A percentile compares a stretch with the other conserved stretches of the same genome.
Evolutionary conservation across 2,329 filamentous ascomycete species (phyloP).

Genomic region (Talaromyces sp.): DNA sequence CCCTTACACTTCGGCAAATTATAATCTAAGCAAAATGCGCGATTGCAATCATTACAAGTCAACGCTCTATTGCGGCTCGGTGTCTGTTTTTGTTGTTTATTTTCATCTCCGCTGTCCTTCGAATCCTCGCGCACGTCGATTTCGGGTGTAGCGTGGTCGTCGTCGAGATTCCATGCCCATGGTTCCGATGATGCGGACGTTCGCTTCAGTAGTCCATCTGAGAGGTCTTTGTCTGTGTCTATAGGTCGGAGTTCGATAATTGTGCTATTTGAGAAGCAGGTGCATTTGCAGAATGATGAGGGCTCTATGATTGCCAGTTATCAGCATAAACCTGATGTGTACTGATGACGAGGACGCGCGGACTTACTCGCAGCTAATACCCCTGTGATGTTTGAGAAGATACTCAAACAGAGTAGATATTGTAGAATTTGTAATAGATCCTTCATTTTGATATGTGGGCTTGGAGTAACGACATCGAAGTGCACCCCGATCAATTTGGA

Average conservation of each 20-base stretch:
- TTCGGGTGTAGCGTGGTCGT: slow-evolving; percentile 19
- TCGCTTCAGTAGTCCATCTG: not conserved
- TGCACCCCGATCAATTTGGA: slow-evolving; percentile 1
- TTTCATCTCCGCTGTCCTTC: slow-evolving; percentile 19
- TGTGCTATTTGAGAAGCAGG: slow-evolving; percentile 64
- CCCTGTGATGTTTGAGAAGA: slow-evolving; percentile 29
- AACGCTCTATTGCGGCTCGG: slow-evolving; percentile 38
- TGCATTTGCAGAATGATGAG: slow-evolving; percentile 70
- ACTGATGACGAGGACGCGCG: not conserved
- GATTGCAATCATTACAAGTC: slow-evolving; percentile 65
- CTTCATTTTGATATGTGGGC: slow-evolving; percentile 22
- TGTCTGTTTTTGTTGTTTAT: slow-evolving; percentile 26
- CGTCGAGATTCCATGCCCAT: slow-evolving; percentile 25
- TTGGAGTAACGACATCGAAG: slow-evolving; percentile 18
- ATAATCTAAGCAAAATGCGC: slow-evolving; percentile 63
- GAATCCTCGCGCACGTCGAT: slow-evolving; percentile 25
- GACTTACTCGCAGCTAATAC: slow-evolving; percentile 37
- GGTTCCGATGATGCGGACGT: not conserved
- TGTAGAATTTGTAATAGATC: slow-evolving; percentile 18
- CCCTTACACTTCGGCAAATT: slow-evolving; percentile 60
- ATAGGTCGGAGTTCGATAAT: slow-evolving; percentile 60
- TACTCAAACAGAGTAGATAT: slow-evolving; percentile 27
- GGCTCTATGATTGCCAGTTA: slow-evolving; percentile 28
- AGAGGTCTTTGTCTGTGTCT: slow-evolving; percentile 12
- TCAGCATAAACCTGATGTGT: not conserved